phyloP scores from a whole-genome alignment of 306 rosid genomes.

The Cicer judaicum region DNA sequence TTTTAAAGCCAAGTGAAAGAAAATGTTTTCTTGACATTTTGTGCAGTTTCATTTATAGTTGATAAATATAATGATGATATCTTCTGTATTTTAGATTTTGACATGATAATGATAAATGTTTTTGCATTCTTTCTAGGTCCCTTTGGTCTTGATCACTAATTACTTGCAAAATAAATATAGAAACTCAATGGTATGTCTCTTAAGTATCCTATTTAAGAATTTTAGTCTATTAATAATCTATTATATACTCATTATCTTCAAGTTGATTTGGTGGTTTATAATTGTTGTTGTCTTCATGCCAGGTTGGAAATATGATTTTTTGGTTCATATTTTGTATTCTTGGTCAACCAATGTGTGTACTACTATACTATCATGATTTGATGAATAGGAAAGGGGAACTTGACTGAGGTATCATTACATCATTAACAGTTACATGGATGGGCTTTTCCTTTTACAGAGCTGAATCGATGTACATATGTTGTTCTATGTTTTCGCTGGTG shows the following conservation, averaged over 20 bases:
- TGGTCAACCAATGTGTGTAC: conserved; percentile 93
- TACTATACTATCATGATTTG: conserved; percentile 92
- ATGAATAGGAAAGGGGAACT: conserved; percentile 73
- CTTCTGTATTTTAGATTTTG: conserved; percentile 23
- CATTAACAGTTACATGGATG: conserved; percentile 24
- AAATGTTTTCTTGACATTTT: conserved; percentile 2
- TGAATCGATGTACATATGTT: conserved; percentile 45
- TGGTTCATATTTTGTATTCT: conserved; percentile 94
- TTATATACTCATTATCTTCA: conserved; percentile 8
- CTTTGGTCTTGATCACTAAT: conserved; percentile 81
- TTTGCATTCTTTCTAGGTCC: conserved; percentile 58
- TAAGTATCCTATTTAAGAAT: conserved; percentile 8
- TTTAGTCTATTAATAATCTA: conserved; percentile 6
- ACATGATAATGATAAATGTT: conserved; percentile 28
- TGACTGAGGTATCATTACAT: conserved; percentile 42
- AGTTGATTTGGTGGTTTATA: conserved; percentile 31
- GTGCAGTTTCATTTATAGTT: conserved; percentile 5
- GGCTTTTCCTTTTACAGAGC: conserved; percentile 12
- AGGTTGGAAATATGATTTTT: conserved; percentile 96
- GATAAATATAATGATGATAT: conserved; percentile 8
- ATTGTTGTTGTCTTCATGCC: conserved; percentile 33
- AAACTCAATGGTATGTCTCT: conserved; percentile 78
- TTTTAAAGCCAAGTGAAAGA: conserved; percentile 6
- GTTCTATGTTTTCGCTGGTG: conserved; percentile 31
- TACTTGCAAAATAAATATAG: conserved; percentile 76